Conservation (phyloP, 768 basidiomycete species). For the Agaricus subrufescens region DNA sequence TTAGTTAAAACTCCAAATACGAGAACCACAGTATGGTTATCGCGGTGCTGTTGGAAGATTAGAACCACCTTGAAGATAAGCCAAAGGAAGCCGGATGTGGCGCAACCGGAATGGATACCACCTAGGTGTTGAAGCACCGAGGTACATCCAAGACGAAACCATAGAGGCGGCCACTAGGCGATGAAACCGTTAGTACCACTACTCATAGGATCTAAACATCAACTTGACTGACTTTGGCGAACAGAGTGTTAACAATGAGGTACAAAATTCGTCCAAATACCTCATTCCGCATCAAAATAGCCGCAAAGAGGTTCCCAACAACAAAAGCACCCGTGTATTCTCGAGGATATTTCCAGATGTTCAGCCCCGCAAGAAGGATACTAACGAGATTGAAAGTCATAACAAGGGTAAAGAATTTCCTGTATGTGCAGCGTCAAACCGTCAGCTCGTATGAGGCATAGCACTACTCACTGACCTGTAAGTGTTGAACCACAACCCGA, state of each 20-base stretch:
- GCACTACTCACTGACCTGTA: conserved; percentile 47
- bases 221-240: conserved; percentile 58
- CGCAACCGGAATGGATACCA: conserved; percentile 83
- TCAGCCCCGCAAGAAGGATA: conserved; percentile 54
- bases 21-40: conserved; percentile 52
- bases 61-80: conserved; percentile 56
- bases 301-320: conserved; percentile 66
- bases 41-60: conserved; percentile 44
- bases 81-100: conserved; percentile 71
- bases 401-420: conserved; percentile 69
- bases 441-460: neutral
- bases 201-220: neutral
- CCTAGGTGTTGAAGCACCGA: conserved; percentile 75
- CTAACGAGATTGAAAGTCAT: conserved; percentile 57
- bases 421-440: conserved; percentile 18
- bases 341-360: conserved; percentile 64
- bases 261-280: conserved; percentile 78
- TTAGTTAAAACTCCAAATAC: conserved; percentile 59
- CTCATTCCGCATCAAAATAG: conserved; percentile 79
- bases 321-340: conserved; percentile 67
- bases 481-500: conserved; percentile 74
- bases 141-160: conserved; percentile 65
- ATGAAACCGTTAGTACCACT: conserved; percentile 1
- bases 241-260: conserved; percentile 62
- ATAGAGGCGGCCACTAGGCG: conserved; percentile 39